Evolutionary conservation across 2,329 filamentous ascomycete genomes (phyloP).

Genomic region (Diplodia intermedia): DNA sequence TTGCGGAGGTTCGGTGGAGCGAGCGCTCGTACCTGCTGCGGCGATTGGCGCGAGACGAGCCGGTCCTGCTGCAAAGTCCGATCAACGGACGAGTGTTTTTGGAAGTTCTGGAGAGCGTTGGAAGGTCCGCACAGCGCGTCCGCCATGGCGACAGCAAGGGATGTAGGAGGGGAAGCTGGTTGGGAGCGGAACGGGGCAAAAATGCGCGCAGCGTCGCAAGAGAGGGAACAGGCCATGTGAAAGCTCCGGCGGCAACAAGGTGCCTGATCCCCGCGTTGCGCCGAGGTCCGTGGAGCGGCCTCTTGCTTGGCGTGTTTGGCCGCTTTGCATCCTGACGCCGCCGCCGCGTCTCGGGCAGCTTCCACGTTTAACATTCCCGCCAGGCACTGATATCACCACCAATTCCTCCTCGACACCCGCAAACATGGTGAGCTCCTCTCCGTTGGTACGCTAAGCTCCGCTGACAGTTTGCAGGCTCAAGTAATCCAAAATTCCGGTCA

Average conservation of each 20-base stretch:
- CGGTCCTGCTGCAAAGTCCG: conserved; percentile 77
- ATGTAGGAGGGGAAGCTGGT: background rate
- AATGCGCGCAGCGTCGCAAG: conserved; percentile 10
- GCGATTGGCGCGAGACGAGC: conserved; percentile 60
- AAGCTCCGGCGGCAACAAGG: conserved; percentile 29
- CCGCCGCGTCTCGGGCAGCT: conserved; percentile 25
- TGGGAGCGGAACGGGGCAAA: background rate
- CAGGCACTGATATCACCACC: conserved; percentile 23
- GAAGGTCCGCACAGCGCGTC: conserved; percentile 76
- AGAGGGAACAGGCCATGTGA: conserved; percentile 29
- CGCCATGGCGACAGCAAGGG: conserved; percentile 58
- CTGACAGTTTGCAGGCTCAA: conserved; percentile 64
- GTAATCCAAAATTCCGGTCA: conserved; percentile 86
- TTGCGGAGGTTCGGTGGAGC: background rate
- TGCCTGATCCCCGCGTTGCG: conserved; percentile 18
- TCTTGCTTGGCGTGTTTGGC: conserved; percentile 22
- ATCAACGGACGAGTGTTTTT: conserved; percentile 72
- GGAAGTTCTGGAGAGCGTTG: conserved; percentile 75
- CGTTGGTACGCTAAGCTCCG: background rate
- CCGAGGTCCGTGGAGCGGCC: background rate
- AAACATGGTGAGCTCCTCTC: conserved; percentile 33
- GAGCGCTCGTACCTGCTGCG: conserved; percentile 58
- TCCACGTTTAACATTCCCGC: conserved; percentile 31
- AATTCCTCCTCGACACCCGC: conserved; percentile 19
- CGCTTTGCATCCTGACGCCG: conserved; percentile 24